Conservation (phyloP, 768 basidiomycete genomes). For the Termitomyces sp. region DNA sequence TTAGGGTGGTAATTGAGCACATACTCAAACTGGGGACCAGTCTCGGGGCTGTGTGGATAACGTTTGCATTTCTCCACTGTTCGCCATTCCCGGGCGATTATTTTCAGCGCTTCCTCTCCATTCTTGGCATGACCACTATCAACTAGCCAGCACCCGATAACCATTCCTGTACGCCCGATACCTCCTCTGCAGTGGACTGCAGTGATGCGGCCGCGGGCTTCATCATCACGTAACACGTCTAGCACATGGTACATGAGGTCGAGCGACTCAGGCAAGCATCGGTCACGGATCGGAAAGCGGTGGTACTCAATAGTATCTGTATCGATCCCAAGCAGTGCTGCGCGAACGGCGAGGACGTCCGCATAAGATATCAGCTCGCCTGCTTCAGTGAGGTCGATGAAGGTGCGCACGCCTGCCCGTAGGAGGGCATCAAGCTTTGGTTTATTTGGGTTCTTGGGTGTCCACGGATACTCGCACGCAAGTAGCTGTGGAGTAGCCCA, state of each 20-base stretch:
- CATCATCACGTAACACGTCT: conserved; percentile 56
- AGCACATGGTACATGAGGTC: conserved; percentile 60
- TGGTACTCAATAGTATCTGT: conserved; percentile 61
- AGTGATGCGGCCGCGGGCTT: conserved; percentile 50
- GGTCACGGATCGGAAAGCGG: conserved; percentile 75
- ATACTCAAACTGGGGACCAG: conserved; percentile 74
- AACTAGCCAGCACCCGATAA: conserved; percentile 72
- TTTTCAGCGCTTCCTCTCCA: conserved; percentile 59
- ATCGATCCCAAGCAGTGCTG: conserved; percentile 53
- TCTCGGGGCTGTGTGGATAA: conserved; percentile 77
- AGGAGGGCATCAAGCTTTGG: conserved; percentile 77
- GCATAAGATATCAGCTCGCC: conserved; percentile 71
- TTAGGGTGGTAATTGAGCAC: conserved; percentile 53
- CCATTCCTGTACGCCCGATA: conserved; percentile 66
- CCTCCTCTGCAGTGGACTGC: conserved; percentile 82
- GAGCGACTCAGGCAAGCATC: conserved; percentile 57
- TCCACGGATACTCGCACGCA: conserved; percentile 82
- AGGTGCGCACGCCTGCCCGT: conserved; percentile 69
- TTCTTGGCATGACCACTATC: conserved; percentile 58
- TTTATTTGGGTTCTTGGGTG: conserved; percentile 48
- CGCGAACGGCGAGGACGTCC: conserved; percentile 48
- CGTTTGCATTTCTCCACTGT: conserved; percentile 74
- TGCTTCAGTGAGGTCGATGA: conserved; percentile 82
- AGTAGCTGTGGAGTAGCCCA: conserved; percentile 74
- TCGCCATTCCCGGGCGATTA: conserved; percentile 69